Evolutionary conservation across 768 basidiomycete genomes (phyloP).

Genomic region (Tulasnella sp.): DNA sequence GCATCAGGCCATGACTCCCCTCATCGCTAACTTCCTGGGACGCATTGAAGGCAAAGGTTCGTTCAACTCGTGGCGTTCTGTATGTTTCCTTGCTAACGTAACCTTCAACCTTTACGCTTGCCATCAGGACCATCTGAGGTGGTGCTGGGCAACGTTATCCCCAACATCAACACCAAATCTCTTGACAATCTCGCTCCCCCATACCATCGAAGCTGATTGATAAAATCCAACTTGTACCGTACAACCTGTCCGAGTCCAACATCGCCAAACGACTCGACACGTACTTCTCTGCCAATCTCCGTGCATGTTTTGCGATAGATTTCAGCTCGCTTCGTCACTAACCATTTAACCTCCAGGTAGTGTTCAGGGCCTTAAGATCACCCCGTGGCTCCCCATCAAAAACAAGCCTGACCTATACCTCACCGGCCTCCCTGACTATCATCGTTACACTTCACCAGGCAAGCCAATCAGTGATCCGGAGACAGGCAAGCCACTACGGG

Average conservation of each 20-base stretch:
- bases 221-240: neutral
- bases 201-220: neutral
- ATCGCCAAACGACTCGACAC: neutral
- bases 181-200: neutral
- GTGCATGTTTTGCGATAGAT: neutral
- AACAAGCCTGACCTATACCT: neutral
- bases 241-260: neutral
- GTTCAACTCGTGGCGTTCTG: too few species aligned
- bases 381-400: neutral
- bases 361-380: neutral
- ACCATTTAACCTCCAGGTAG: neutral
- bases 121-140: too few species aligned
- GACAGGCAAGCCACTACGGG: too few species aligned
- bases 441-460: neutral
- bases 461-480: neutral
- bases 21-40: neutral
- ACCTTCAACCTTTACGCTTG: too few species aligned
- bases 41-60: neutral
- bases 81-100: too few species aligned
- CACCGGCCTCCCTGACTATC: neutral
- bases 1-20: neutral
- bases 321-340: too few species aligned
- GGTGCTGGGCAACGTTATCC: neutral
- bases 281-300: neutral
- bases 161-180: neutral